Evolutionary conservation across 345 rosid species (phyloP).

Genomic region (Cardamine chenopodiifolia): DNA sequence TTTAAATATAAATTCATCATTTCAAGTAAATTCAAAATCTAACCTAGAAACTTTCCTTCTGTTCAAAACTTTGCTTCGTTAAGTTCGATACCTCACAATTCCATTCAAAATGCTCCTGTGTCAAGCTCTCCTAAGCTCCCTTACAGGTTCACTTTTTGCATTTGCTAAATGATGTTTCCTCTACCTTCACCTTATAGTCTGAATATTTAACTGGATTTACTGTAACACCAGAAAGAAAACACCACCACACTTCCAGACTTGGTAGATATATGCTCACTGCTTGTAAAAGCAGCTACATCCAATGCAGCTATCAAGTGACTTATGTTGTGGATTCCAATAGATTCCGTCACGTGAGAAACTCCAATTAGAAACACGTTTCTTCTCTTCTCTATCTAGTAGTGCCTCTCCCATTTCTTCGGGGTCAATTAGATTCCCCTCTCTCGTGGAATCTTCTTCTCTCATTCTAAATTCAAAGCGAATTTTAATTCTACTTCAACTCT

Average conservation of each 20-base stretch:
- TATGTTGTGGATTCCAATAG: conserved; percentile 43
- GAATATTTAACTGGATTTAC: not conserved
- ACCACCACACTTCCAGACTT: conserved; percentile 12
- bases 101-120: conserved; percentile 23
- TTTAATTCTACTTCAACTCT: not conserved
- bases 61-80: conserved; percentile 30
- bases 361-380: conserved; percentile 29
- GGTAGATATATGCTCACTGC: conserved; percentile 29
- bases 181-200: not conserved
- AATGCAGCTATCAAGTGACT: conserved; percentile 37
- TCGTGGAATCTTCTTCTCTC: conserved; percentile 1
- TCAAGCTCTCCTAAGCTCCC: conserved; percentile 39
- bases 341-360: conserved; percentile 38
- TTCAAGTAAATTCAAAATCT: conserved; percentile 33
- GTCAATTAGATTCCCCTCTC: conserved; percentile 31
- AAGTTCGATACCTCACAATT: conserved; percentile 15
- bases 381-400: conserved; percentile 8
- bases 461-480: not conserved
- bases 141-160: conserved; percentile 35
- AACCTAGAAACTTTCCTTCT: conserved; percentile 48
- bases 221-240: conserved; percentile 25
- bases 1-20: conserved; percentile 23
- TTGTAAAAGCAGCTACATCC: conserved; percentile 22
- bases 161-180: not conserved
- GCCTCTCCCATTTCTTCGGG: conserved; percentile 34